Evolutionary conservation across 768 basidiomycete species (phyloP), one percentile per base, ranked within the genome.

Genomic region (Xerocomus potaroensis): DNA sequence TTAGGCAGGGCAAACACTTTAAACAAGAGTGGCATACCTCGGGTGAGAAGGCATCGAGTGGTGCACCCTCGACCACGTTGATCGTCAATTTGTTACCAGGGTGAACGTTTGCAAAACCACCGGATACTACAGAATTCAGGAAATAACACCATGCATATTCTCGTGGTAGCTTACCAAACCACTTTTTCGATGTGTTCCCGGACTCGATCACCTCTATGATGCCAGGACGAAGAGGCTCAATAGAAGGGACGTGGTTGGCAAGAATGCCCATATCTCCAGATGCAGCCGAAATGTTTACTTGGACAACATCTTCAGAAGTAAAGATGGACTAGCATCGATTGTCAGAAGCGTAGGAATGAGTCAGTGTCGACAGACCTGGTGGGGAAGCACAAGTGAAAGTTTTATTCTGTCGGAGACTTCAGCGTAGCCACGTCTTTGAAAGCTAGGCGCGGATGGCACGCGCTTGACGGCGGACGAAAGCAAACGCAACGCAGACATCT

Each of bases 191-290:
- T 30, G 75, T 67, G 62, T 78, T 79, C 42, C 74, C 76, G 10
- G 82, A 72, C 72, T 97, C 95, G 55, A 98, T 81, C 57, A 99
- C 86, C 70, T 99, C 96, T 43, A 99, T 75, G 48, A 98, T 77
- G 65, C 96, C 96, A 33, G 96, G 87, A 63, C 90, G 88, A 45
- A 99, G 77, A 39, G 95, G 78, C 69, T 99, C 96, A 48, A 98
- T 87, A n/a, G 92, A 88, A 24, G 96, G 87, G 45, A 97, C 93
- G 72, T 99, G 96, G 78, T 95, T 96, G 59, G 95, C 91, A 50
- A 99, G 84, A 60, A 99, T 90, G 76, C 96, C 96, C 93, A 98
- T 97, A 71, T 97, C 94, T 62, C 96, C 96, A 3, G 91, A 84
- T 45, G 84, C 90, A 32, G 93, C 96, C 29, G 93, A 74, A 59